phyloP scores from a whole-genome alignment of 805 yeast genomes.

The Torulaspora delbrueckii region DNA sequence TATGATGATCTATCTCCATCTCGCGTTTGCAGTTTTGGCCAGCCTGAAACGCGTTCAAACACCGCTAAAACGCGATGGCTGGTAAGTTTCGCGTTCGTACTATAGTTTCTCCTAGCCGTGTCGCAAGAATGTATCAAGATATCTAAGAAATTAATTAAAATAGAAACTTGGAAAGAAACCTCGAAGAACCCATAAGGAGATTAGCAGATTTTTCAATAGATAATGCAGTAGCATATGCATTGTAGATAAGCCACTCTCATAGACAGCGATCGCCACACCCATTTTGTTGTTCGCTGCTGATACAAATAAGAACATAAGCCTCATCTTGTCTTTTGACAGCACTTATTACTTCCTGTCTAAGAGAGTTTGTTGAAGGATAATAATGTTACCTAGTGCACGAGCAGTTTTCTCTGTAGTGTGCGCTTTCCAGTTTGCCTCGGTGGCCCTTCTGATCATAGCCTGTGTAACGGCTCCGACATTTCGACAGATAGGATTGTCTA shows the following conservation, averaged over 20 bases:
- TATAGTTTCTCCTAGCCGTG: neutral
- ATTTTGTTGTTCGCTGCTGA: neutral
- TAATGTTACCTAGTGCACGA: slow-evolving; percentile 6
- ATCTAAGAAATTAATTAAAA: neutral
- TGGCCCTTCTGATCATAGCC: slow-evolving; percentile 60
- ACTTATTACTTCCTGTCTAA: neutral
- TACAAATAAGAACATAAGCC: neutral
- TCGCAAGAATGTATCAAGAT: neutral
- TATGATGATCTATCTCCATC: too few species aligned
- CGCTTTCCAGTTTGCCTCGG: slow-evolving; percentile 43
- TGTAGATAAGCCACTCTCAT: slow-evolving; percentile 1
- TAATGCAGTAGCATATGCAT: neutral
- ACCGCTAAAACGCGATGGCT: neutral
- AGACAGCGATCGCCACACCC: neutral
- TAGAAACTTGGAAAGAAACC: neutral
- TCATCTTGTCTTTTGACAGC: neutral
- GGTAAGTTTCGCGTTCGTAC: neutral
- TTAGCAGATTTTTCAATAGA: neutral
- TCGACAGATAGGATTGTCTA: slow-evolving; percentile 39
- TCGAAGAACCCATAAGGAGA: neutral
- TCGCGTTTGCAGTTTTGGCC: neutral
- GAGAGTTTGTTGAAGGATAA: neutral
- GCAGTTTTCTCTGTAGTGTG: slow-evolving; percentile 6
- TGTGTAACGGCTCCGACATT: slow-evolving; percentile 60
- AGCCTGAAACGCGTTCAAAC: neutral